Percentiles rank a stretch among this genome's conserved stretches.
Evolutionary conservation across 139 green algal species (phyloP).

Genomic region (Chlorella sp.): DNA sequence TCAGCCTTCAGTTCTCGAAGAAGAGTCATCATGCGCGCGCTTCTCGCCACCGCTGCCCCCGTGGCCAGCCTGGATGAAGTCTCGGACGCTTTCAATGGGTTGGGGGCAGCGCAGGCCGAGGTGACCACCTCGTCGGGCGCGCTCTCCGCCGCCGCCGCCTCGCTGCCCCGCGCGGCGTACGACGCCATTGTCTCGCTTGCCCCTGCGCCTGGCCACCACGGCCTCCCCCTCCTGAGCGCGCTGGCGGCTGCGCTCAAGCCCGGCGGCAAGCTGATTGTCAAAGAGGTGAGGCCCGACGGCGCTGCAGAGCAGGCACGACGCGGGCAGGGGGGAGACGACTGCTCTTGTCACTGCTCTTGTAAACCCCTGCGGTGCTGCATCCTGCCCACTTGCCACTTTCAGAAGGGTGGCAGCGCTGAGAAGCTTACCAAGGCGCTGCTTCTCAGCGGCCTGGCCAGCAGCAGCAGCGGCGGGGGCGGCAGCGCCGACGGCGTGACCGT

Average conservation of each 20-base stretch:
- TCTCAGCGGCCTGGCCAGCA: conserved; percentile 58
- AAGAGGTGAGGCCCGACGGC: conserved; percentile 24
- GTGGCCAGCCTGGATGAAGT: background rate
- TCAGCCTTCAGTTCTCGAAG: background rate
- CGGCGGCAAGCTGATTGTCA: conserved; percentile 37
- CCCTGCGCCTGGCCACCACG: conserved; percentile 25
- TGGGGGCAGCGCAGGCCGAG: no score
- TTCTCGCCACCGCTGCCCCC: conserved; percentile 4
- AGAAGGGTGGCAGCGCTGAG: background rate
- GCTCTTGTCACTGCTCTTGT: background rate
- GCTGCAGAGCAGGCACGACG: no score
- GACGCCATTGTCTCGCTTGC: conserved; percentile 27
- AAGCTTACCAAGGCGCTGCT: conserved; percentile 52
- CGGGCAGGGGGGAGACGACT: no score
- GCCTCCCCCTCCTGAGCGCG: conserved; percentile 20
- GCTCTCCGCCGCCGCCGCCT: background rate
- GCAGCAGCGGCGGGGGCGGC: conserved; percentile 10
- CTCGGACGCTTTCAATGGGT: no score
- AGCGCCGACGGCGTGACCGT: conserved; percentile 8
- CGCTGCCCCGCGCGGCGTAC: no score
- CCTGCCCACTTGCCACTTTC: background rate
- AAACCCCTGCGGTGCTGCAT: background rate
- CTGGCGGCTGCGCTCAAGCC: conserved; percentile 27
- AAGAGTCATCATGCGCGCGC: background rate
- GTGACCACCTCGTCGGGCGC: background rate